Conservation (phyloP, 2,329 filamentous ascomycete species). For the Coniella lustricola region DNA sequence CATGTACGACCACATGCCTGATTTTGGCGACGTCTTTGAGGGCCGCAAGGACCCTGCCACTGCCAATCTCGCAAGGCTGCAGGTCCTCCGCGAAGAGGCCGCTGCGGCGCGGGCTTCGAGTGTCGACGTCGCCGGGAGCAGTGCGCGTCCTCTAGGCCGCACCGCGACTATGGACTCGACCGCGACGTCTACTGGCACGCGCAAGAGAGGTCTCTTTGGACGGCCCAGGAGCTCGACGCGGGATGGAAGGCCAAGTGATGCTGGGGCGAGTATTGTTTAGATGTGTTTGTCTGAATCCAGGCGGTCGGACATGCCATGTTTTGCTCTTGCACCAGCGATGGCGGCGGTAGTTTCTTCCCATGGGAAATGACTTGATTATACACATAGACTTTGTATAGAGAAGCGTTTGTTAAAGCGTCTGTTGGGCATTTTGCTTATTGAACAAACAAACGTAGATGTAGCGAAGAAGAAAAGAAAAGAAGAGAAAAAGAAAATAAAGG, state of each 20-base stretch:
- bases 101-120: background rate
- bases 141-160: background rate
- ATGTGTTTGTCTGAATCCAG: background rate
- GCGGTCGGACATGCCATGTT: too few species aligned
- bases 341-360: too few species aligned
- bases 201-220: slow-evolving; percentile 10
- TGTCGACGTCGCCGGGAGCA: background rate
- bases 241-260: background rate
- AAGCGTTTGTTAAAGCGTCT: too few species aligned
- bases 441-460: too few species aligned
- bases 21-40: slow-evolving; percentile 16
- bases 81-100: slow-evolving; percentile 12
- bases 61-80: slow-evolving; percentile 9
- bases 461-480: too few species aligned
- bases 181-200: background rate
- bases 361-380: too few species aligned
- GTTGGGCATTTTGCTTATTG: too few species aligned
- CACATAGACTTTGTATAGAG: too few species aligned
- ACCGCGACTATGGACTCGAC: background rate
- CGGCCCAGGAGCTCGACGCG: slow-evolving; percentile 9
- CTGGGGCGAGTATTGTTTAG: background rate
- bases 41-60: slow-evolving; percentile 10
- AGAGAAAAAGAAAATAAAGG: too few species aligned
- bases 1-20: slow-evolving; percentile 2
- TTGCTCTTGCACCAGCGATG: too few species aligned